These are phyloP conservation scores for Kwoniella europaea DNA, from an alignment of 768 basidiomycete genomes.

Conservation along the genomic window DNA sequence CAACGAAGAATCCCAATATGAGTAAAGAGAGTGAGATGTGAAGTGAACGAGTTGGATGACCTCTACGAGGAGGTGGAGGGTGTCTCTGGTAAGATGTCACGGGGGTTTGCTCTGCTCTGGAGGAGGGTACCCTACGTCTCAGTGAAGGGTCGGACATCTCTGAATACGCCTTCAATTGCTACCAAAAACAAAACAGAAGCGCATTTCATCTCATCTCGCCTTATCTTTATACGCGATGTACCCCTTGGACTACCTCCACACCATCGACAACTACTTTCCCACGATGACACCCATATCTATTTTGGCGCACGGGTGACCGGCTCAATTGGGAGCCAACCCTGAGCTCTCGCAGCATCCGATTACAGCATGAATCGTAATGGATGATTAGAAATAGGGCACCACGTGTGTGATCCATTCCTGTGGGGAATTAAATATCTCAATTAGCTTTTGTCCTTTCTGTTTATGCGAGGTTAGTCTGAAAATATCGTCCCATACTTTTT, in stretches of 20 bases:
- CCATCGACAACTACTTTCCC: neutral
- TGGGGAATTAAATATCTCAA: neutral
- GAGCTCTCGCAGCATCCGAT: neutral
- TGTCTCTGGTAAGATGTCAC: slow-evolving; percentile 25
- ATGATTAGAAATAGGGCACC: neutral
- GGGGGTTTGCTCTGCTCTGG: neutral
- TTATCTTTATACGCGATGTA: neutral
- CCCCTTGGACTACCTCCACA: neutral
- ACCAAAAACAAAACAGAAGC: neutral
- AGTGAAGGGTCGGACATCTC: slow-evolving; percentile 10
- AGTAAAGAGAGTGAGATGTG: slow-evolving; percentile 47
- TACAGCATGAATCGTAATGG: neutral
- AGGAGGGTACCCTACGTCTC: neutral
- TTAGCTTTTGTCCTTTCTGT: neutral
- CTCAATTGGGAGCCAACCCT: neutral
- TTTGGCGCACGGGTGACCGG: neutral
- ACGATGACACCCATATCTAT: neutral
- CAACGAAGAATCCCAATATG: slow-evolving; percentile 42
- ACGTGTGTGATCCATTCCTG: neutral
- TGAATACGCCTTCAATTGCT: neutral
- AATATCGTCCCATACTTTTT: neutral
- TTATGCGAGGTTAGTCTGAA: neutral
- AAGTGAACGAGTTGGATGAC: slow-evolving; percentile 36
- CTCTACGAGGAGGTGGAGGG: slow-evolving; percentile 31
- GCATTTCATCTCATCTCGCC: no score